phyloP scores from a whole-genome alignment of 1,284 basidiomycete genomes.

The Inonotus hispidus region DNA sequence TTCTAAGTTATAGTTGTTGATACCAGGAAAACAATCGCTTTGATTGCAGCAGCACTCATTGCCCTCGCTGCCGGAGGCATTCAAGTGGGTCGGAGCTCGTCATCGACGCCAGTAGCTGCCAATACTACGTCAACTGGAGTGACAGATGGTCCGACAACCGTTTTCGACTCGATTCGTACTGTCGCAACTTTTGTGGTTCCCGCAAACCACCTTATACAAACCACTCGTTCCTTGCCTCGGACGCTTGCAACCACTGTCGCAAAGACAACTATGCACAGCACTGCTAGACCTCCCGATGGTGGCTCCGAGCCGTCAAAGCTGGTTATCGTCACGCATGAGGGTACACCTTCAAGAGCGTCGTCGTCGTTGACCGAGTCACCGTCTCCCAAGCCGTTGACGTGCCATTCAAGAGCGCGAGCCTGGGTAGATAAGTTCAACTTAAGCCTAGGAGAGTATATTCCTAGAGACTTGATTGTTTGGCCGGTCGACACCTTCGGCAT shows the following conservation, averaged over 20 bases:
- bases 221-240: background rate
- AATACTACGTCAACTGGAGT: background rate
- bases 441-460: conserved; percentile 3
- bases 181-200: background rate
- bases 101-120: background rate
- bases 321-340: background rate
- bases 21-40: conserved; percentile 13
- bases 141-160: background rate
- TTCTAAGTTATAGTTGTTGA: background rate
- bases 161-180: background rate
- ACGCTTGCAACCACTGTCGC: conserved; percentile 5
- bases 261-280: background rate
- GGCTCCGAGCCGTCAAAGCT: background rate
- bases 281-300: background rate
- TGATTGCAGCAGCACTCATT: conserved; percentile 9
- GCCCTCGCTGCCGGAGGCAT: conserved; percentile 12
- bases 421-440: conserved; percentile 12
- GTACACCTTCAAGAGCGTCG: background rate
- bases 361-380: background rate
- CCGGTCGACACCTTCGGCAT: conserved; percentile 4
- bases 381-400: background rate
- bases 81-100: background rate
- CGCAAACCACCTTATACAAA: background rate
- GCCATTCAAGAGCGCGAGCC: background rate
- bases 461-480: conserved; percentile 15